Evolutionary conservation across 2,329 filamentous ascomycete species (phyloP).

Genomic region (Aspergillus unguis): DNA sequence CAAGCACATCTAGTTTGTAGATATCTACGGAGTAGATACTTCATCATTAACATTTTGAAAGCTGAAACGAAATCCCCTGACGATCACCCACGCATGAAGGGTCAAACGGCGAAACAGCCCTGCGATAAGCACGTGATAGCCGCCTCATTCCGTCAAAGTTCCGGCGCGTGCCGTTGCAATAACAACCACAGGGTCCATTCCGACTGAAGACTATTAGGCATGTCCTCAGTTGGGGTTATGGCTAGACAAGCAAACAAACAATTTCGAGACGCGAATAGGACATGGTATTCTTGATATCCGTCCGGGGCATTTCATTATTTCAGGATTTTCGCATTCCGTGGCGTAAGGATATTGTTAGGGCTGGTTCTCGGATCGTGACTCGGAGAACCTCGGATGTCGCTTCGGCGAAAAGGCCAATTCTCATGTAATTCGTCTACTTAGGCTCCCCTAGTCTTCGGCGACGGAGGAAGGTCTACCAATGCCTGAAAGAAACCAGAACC

Average conservation of each 20-base stretch:
- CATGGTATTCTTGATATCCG: no score
- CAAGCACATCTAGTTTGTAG: no score
- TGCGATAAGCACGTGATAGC: constrained; percentile 4
- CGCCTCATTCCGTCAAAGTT: constrained; percentile 8
- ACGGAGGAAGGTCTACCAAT: constrained; percentile 55
- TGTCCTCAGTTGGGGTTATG: not conserved
- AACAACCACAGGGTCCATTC: not conserved
- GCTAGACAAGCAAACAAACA: not conserved
- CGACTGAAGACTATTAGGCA: no score
- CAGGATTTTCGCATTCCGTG: not conserved
- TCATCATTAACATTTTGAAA: no score
- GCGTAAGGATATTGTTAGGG: constrained; percentile 12
- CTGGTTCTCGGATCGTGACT: constrained; percentile 13
- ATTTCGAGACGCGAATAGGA: no score
- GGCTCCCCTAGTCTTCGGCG: no score
- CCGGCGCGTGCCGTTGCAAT: constrained; percentile 14
- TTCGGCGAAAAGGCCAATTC: constrained; percentile 12
- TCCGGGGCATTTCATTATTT: no score
- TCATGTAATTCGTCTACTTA: constrained; percentile 2
- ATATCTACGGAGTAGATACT: no score
- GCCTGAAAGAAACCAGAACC: constrained; percentile 60
- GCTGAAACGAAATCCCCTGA: not conserved
- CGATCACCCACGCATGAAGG: not conserved
- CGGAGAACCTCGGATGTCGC: constrained; percentile 21
- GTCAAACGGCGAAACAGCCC: not conserved